Base-by-base conservation (phyloP, 345 rosid species). In the Passiflora organensis region DNA sequence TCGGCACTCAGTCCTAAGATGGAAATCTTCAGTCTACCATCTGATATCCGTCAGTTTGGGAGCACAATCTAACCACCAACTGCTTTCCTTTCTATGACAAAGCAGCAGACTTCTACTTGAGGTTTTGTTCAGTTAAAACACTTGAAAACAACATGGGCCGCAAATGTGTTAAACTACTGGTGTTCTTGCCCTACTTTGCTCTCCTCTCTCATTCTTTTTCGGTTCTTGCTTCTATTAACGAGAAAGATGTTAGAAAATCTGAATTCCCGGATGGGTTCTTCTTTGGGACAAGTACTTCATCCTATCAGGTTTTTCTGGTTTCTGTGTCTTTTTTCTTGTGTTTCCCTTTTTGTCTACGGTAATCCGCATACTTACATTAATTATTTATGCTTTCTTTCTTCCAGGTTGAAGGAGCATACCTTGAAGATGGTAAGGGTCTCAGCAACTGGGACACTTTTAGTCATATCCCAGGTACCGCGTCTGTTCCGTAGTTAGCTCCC, bases 401-500 rank as follows among this genome's bases (percentile, higher is more conserved):
- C 12, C 62, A 71, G 75, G 21, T 62, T 63, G 80, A 76, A 72
- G 80, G 80, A 48, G 80, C 64, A 14, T 76, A 62, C 19, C 59
- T 69, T 37, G 66, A 62, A 25, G 80, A 72, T 55, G 77, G 77
- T 6, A 76, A 72, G 59, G 68, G 77, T 10, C 56, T 69, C 20
- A 76, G 61, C 58, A 72, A 61, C 52, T 72, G 77, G 77, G 80
- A 76, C 66, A 59, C 65, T 65, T 76, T 72, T 21, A 58, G 51
- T 22, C 80, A 62, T 43, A 32, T 51, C 18, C 61, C 70, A 13
- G 80, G 74, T 66, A 48, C 42, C 24, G 15, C 38, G 13, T 21
- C 36, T 53, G 23, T 15, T 12, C 5, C n/a, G n/a, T n/a, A n/a
- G n/a, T 21, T 12, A 10, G 19, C 42, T 16, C n/a, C 37, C n/a